Conservation (phyloP, 2,329 filamentous ascomycete species). For the Anthostomella pinea region DNA sequence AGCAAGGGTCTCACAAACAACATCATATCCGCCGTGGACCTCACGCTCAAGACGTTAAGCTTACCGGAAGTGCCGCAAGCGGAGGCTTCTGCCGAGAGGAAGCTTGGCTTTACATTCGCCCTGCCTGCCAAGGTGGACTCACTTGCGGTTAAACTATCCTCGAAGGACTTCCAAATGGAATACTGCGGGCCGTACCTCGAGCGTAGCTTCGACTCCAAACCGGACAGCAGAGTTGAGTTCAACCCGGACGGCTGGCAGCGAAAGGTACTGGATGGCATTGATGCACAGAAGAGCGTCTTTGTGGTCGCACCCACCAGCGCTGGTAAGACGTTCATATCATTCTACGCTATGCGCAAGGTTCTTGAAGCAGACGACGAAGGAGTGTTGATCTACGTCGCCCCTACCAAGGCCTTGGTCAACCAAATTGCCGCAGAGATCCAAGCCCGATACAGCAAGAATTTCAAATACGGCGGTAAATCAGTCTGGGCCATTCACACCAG, state of each 20-base stretch:
- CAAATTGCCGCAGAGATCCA: constrained; percentile 80
- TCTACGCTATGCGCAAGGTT: constrained; percentile 79
- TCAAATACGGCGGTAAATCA: constrained; percentile 58
- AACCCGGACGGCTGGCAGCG: constrained; percentile 75
- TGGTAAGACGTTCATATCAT: constrained; percentile 81
- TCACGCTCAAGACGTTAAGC: too few relatives aligned
- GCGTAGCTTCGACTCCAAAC: constrained; percentile 65
- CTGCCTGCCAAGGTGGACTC: too few relatives aligned
- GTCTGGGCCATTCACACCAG: constrained; percentile 79
- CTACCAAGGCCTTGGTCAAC: constrained; percentile 79
- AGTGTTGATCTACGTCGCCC: constrained; percentile 74
- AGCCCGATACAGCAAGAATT: constrained; percentile 68
- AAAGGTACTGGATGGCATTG: constrained; percentile 69
- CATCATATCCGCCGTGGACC: too few relatives aligned
- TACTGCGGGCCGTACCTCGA: constrained; percentile 73
- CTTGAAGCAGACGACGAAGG: constrained; percentile 66
- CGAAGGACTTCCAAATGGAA: constrained; percentile 67
- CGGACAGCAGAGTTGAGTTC: constrained; percentile 68
- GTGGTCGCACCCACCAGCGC: constrained; percentile 76
- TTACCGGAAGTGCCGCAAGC: too few relatives aligned
- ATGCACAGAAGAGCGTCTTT: constrained; percentile 66
- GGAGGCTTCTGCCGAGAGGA: too few relatives aligned
- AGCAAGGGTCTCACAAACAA: too few relatives aligned
- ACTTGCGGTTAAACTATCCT: too few relatives aligned
- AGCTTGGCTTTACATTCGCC: too few relatives aligned